Base-by-base conservation (phyloP, 2,329 filamentous ascomycete genomes). In the Hymenoscyphus fraxineus region DNA sequence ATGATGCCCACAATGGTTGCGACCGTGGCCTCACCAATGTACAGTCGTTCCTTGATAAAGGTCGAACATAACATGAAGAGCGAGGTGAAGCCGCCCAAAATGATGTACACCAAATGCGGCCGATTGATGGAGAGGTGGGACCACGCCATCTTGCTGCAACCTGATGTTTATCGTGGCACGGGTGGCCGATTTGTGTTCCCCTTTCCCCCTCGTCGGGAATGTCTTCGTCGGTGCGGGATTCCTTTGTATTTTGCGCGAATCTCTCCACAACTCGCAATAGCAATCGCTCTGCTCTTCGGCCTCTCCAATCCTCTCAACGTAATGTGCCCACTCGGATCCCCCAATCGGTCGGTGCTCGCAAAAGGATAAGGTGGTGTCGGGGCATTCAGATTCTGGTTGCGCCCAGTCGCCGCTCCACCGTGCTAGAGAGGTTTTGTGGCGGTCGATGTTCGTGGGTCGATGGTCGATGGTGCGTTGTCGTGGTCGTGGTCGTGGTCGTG, bases 11-110 rank as follows among this genome's bases (percentile, higher is more conserved):
- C 92, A 59, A 96, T 79, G 2, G 92, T 96, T 60, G 93, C 92
- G 56, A 99, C 92, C 1, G 95, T 98, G 60, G 95, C 95, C 83
- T 99, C 95, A 76, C 95, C 95, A 77, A 99, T 99, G 81, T 99
- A 99, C 75, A 98, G 85, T 77, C 91, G 91, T 83, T 99, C 95
- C 82, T 99, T 99, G 80, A 99, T 96, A 75, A 98, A 88, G 63
- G 96, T 92, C 66, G 95, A 99, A 78, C 93, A 97, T 66, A 99
- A 83, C 95, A 99, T 99, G 81, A 99, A 99, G 73, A 99, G 82
- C 66, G 90, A 93, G 71, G 95, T 99, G 81, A 99, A 99, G 77
- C 94, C 95, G 74, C 95, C 95, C 64, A 99, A 83, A 79, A 99
- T 97, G 79, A 98, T 92, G 79, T 99, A 99, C 70, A 96, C 95